A percentile compares a stretch with the other conserved stretches of the same genome.
Conservation (phyloP, 176 grass and related monocot genomes). For the Carex kokanica region DNA sequence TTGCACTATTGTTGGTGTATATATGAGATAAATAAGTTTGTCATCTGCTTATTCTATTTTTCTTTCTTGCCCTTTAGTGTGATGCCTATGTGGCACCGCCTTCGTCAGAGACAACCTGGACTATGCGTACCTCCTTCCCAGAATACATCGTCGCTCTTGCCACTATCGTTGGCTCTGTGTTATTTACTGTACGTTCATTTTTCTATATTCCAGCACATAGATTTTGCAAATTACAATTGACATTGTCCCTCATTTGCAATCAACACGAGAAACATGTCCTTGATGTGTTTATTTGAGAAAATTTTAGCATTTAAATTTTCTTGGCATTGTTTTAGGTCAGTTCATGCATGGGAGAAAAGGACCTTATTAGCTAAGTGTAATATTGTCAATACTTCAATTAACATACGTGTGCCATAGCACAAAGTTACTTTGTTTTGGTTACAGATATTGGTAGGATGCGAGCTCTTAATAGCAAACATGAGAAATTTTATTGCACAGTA, state of each 20-base stretch:
- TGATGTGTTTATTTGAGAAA: not conserved
- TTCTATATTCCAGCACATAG: conserved; percentile 1
- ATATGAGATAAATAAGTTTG: conserved; percentile 7
- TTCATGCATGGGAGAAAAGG: not conserved
- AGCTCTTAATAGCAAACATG: not conserved
- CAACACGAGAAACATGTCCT: not conserved
- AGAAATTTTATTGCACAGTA: conserved; percentile 2
- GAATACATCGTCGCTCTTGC: conserved; percentile 98
- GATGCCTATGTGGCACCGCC: conserved; percentile 61
- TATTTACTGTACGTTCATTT: conserved; percentile 65
- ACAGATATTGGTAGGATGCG: not conserved
- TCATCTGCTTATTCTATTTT: conserved; percentile 9
- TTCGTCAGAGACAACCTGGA: conserved; percentile 84
- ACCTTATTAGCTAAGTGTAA: not conserved
- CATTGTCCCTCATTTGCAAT: not conserved
- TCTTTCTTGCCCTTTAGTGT: conserved; percentile 46
- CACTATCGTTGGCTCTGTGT: conserved; percentile 95
- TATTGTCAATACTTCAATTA: not conserved
- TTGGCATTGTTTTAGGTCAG: not conserved
- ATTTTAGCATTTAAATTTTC: not conserved
- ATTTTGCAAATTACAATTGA: not conserved
- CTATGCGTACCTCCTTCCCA: conserved; percentile 86
- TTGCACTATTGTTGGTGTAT: not conserved
- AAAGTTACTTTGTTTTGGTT: not conserved
- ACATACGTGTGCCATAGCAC: not conserved